phyloP scores from a whole-genome alignment of 2,329 filamentous ascomycete genomes.

The Rosellinia necatrix region DNA sequence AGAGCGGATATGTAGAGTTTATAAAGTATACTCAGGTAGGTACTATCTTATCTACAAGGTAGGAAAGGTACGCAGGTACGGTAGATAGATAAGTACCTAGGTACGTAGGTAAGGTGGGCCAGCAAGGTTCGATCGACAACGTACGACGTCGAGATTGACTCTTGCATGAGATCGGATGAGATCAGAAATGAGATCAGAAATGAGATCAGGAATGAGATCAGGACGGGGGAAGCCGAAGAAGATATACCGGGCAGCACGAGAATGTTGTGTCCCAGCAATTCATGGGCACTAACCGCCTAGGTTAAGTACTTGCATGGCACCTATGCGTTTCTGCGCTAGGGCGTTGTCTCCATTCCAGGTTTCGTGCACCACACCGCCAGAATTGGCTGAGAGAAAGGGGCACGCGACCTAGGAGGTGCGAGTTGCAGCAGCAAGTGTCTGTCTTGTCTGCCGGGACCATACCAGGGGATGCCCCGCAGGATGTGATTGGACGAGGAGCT shows the following conservation, averaged over 20 bases:
- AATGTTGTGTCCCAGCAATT: conserved; percentile 10
- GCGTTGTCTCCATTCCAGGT: neutral
- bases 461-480: neutral
- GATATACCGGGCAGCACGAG: conserved; percentile 21
- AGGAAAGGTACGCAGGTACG: neutral
- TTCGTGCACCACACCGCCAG: neutral
- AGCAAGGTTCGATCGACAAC: neutral
- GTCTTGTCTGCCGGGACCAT: too few species aligned
- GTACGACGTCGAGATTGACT: conserved; percentile 2
- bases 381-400: neutral
- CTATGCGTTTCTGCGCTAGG: neutral
- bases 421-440: neutral
- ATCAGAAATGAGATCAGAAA: conserved; percentile 1
- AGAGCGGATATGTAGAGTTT: too few species aligned
- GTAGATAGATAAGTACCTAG: too few species aligned
- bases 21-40: too few species aligned
- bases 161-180: conserved; percentile 13
- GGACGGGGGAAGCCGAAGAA: conserved; percentile 9
- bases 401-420: neutral
- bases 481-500: too few species aligned
- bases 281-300: too few species aligned
- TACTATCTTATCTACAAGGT: neutral
- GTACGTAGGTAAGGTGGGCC: neutral
- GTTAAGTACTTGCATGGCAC: too few species aligned
- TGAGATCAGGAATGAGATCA: conserved; percentile 2